Evolutionary conservation across 192 early-diverging fungal genomes (phyloP).

Genomic region (Obelidium mucronatum): DNA sequence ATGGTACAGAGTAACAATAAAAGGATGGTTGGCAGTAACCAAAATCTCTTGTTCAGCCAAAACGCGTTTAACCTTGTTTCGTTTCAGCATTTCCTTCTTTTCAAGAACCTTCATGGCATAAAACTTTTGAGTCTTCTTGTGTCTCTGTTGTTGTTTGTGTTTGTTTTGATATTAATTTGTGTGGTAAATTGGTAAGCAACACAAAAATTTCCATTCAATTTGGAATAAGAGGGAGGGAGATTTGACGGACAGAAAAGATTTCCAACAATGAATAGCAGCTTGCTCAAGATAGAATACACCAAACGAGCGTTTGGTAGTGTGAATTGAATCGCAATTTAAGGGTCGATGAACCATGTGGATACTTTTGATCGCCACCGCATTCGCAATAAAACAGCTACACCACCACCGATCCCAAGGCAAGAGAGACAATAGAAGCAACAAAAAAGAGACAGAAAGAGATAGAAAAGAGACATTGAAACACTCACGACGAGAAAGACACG

Average conservation of each 20-base stretch:
- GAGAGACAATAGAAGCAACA: too few species aligned
- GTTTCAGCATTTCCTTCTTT: conserved; percentile 97
- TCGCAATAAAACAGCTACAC: too few species aligned
- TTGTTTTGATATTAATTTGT: not conserved
- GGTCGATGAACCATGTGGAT: too few species aligned
- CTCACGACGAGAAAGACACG: conserved; percentile 94
- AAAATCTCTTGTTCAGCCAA: conserved; percentile 96
- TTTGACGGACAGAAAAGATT: too few species aligned
- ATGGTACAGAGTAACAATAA: conserved; percentile 92
- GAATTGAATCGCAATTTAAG: too few species aligned
- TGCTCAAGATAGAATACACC: too few species aligned
- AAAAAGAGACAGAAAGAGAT: not conserved
- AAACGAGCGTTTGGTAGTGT: too few species aligned
- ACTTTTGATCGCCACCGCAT: too few species aligned
- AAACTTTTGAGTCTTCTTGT: conserved; percentile 77
- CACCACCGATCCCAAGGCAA: too few species aligned
- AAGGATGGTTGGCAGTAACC: conserved; percentile 85
- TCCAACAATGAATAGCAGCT: too few species aligned
- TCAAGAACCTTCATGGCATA: conserved; percentile 98
- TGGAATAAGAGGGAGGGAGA: too few species aligned
- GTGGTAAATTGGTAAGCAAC: not conserved
- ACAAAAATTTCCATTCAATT: too few species aligned
- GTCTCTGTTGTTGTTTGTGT: conserved; percentile 21
- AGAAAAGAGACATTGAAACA: not conserved
- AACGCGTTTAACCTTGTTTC: conserved; percentile 98